phyloP scores from a whole-genome alignment of 2,329 filamentous ascomycete species.

The Colletotrichum aenigma region DNA sequence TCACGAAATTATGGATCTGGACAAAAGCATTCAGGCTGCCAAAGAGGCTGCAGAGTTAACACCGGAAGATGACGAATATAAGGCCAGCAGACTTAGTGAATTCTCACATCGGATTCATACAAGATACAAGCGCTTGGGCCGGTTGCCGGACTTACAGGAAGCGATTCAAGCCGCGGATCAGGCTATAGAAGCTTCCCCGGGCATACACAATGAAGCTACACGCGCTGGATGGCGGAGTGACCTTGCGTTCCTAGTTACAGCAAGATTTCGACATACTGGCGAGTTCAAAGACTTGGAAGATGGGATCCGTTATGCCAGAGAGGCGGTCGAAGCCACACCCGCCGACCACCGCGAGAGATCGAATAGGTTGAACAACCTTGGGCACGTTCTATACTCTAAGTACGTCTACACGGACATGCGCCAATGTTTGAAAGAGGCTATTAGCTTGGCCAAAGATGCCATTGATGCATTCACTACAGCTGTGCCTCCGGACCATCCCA shows the following conservation, averaged over 20 bases:
- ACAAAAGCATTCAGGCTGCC: not conserved
- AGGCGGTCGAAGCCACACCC: not conserved
- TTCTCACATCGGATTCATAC: not conserved
- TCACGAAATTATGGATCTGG: not conserved
- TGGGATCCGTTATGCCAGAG: not conserved
- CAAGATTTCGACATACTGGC: not conserved
- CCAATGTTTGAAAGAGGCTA: not conserved
- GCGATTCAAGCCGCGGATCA: not conserved
- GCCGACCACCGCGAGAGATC: not conserved
- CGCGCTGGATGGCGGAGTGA: not conserved
- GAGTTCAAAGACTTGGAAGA: not conserved
- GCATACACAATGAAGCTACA: not conserved
- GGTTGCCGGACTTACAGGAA: not conserved
- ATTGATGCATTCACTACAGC: not conserved
- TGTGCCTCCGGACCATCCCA: not conserved
- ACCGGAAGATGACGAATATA: not conserved
- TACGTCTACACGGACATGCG: not conserved
- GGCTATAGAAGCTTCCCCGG: not conserved
- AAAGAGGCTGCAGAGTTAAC: not conserved
- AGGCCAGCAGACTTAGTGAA: not conserved
- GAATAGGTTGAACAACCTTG: not conserved
- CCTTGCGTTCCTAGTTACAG: not conserved
- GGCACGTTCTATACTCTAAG: not conserved
- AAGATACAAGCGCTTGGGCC: not conserved
- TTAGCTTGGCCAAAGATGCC: accelerated